Conservation (phyloP, 164 flowering plant genomes). For the Stephania japonica region DNA sequence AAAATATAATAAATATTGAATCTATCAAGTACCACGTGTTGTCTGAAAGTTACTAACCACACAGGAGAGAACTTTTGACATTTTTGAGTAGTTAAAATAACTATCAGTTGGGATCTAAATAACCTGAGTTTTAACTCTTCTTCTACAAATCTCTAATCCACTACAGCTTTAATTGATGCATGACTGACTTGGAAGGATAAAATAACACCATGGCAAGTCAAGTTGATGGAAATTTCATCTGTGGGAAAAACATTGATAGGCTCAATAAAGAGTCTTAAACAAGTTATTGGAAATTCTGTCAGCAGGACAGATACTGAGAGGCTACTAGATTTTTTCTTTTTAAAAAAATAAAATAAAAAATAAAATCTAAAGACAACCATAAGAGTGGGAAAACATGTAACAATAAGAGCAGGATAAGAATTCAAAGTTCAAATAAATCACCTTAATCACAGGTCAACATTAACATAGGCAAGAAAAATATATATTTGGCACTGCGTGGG, state of each 20-base stretch:
- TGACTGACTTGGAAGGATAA: neutral
- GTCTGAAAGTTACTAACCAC: neutral
- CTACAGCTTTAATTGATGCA: neutral
- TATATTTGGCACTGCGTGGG: conserved; percentile 13
- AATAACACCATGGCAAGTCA: neutral
- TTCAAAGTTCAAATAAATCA: conserved; percentile 3
- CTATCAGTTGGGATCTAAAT: neutral
- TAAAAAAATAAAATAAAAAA: too few species aligned
- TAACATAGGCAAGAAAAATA: conserved; percentile 8
- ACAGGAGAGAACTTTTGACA: neutral
- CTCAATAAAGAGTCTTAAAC: neutral
- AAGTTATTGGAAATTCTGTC: neutral
- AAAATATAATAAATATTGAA: neutral
- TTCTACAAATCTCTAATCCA: neutral
- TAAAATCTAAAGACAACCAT: too few species aligned
- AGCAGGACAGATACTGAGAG: neutral
- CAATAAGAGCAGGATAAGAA: neutral
- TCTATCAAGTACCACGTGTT: neutral
- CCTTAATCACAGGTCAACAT: conserved; percentile 14
- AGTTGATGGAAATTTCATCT: neutral
- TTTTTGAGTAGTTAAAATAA: neutral
- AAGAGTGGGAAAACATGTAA: too few species aligned
- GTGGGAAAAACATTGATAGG: neutral
- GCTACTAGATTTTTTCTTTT: too few species aligned
- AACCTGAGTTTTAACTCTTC: neutral